phyloP scores from a whole-genome alignment of 2,329 filamentous ascomycete species.

The Fusarium haematococcum region DNA sequence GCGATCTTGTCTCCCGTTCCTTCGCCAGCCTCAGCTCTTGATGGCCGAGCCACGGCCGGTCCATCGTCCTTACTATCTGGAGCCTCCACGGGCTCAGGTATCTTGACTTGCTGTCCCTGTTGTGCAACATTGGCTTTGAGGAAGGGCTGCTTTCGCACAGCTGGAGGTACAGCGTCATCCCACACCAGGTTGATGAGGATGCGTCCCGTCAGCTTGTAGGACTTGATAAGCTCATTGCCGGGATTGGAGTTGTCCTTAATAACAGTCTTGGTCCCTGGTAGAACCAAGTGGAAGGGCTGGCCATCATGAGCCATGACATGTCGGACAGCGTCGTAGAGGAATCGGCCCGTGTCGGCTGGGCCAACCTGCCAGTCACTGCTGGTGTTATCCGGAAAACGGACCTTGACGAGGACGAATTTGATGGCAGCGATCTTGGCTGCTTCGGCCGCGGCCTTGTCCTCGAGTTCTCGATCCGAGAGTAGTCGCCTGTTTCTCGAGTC shows the following conservation, averaged over 20 bases:
- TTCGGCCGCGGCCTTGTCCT: conserved; percentile 74
- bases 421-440: conserved; percentile 74
- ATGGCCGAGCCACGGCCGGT: conserved; percentile 31
- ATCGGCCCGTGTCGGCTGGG: conserved; percentile 74
- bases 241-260: conserved; percentile 61
- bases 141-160: conserved; percentile 67
- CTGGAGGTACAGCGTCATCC: conserved; percentile 71
- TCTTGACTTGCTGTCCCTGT: conserved; percentile 74
- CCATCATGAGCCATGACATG: conserved; percentile 73
- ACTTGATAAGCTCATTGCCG: conserved; percentile 73
- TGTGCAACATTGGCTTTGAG: conserved; percentile 69
- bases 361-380: conserved; percentile 79
- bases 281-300: conserved; percentile 79
- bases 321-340: conserved; percentile 80
- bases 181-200: conserved; percentile 83
- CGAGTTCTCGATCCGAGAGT: conserved; percentile 84
- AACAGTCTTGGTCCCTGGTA: conserved; percentile 65
- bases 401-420: conserved; percentile 77
- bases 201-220: conserved; percentile 76
- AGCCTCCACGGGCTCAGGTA: conserved; percentile 65
- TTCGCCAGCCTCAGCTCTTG: conserved; percentile 51
- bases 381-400: conserved; percentile 90
- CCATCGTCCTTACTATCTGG: conserved; percentile 54
- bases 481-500: conserved; percentile 80
- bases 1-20: conserved; percentile 67